Evolutionary conservation across 2,329 filamentous ascomycete genomes (phyloP).

Genomic region (Ceratocystiopsis minuta): DNA sequence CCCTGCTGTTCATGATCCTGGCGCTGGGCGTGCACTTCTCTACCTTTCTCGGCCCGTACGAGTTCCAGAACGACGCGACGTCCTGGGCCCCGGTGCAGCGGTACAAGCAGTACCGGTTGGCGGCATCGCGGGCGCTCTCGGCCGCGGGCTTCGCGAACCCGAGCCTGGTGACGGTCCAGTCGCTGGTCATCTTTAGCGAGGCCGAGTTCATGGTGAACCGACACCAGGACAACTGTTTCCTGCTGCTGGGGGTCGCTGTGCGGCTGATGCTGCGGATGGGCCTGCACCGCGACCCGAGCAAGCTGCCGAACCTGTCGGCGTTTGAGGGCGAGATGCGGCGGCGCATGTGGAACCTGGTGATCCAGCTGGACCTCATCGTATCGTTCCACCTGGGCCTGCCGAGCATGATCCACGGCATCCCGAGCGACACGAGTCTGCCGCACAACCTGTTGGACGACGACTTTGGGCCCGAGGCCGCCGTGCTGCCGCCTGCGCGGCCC

Average conservation of each 20-base stretch:
- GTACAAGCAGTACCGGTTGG: constrained; percentile 29
- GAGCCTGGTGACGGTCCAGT: constrained; percentile 27
- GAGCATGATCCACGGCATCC: constrained; percentile 43
- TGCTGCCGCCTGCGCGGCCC: constrained; percentile 38
- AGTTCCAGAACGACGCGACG: constrained; percentile 26
- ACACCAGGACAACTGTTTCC: constrained; percentile 34
- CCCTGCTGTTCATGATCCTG: constrained; percentile 17
- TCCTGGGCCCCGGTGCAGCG: constrained; percentile 23
- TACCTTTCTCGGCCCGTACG: constrained; percentile 24
- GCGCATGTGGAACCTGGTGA: constrained; percentile 33
- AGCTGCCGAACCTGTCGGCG: constrained; percentile 29
- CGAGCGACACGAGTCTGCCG: constrained; percentile 43
- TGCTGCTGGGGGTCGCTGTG: constrained; percentile 30
- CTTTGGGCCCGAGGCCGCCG: constrained; percentile 32
- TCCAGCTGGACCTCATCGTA: constrained; percentile 44
- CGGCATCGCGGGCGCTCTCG: constrained; percentile 32
- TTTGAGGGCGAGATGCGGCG: constrained; percentile 37
- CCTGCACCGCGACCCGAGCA: constrained; percentile 35
- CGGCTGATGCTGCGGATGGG: constrained; percentile 41
- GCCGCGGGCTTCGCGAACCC: constrained; percentile 32
- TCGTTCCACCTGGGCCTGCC: constrained; percentile 52
- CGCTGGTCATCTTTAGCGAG: constrained; percentile 34
- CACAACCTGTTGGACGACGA: constrained; percentile 48
- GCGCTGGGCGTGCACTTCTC: constrained; percentile 22
- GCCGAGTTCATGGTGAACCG: constrained; percentile 33